These are phyloP conservation scores for Epicoccum nigrum DNA, from an alignment of 2,329 filamentous ascomycete genomes.

Conservation along the genomic window DNA sequence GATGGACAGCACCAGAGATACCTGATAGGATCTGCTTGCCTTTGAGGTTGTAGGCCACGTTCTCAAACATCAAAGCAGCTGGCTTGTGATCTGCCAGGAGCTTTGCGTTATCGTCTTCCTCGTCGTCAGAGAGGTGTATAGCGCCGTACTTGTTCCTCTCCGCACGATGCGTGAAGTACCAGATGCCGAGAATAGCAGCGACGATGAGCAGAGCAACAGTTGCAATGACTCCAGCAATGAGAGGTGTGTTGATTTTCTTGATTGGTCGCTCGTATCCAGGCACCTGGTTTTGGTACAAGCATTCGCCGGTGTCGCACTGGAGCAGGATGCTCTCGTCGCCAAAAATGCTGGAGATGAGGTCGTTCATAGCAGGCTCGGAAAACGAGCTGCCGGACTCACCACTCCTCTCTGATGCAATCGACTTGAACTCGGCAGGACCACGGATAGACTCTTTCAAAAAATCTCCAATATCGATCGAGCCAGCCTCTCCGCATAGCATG, in stretches of 20 bases:
- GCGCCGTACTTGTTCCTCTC: conserved; percentile 66
- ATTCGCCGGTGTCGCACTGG: conserved; percentile 85
- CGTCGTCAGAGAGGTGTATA: conserved; percentile 81
- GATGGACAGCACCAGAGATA: conserved; percentile 85
- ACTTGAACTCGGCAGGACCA: conserved; percentile 85
- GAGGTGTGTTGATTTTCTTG: conserved; percentile 94
- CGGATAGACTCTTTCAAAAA: conserved; percentile 83
- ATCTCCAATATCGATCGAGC: conserved; percentile 89
- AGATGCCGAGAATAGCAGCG: conserved; percentile 80
- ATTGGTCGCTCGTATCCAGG: conserved; percentile 88
- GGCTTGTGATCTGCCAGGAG: conserved; percentile 92
- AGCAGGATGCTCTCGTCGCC: conserved; percentile 89
- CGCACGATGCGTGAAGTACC: conserved; percentile 84
- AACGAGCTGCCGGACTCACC: conserved; percentile 79
- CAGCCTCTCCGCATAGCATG: conserved; percentile 91
- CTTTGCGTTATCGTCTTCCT: conserved; percentile 81
- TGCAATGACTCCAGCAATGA: conserved; percentile 93
- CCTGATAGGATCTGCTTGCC: conserved; percentile 82
- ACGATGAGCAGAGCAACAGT: conserved; percentile 85
- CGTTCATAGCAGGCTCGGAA: conserved; percentile 89
- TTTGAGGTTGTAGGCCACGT: conserved; percentile 85
- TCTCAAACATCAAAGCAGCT: conserved; percentile 84
- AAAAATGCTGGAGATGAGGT: conserved; percentile 85
- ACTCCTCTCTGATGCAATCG: conserved; percentile 61
- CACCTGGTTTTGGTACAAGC: conserved; percentile 88